Conservation (phyloP, 129 eudicot genomes). For the Flaveria brownii region DNA sequence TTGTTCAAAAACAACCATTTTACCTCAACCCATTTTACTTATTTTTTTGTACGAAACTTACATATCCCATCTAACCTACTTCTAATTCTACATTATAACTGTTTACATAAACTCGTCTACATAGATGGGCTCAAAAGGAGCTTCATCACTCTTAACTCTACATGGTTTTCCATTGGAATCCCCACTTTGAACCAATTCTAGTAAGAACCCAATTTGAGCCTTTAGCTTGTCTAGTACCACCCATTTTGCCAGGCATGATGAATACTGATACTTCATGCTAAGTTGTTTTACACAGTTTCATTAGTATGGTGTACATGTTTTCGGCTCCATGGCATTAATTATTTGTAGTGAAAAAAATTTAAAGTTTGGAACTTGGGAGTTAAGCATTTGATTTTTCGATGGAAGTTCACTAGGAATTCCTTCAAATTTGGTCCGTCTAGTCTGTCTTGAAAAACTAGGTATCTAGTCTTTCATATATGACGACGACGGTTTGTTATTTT, state of each 20-base stretch:
- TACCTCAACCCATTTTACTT: no score
- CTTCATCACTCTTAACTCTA: no score
- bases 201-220: background rate
- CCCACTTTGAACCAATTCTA: background rate
- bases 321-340: background rate
- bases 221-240: background rate
- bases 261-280: background rate
- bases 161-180: no score
- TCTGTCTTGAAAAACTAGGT: background rate
- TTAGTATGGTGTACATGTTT: background rate
- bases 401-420: background rate
- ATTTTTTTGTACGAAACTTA: no score
- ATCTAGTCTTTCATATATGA: background rate
- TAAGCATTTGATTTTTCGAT: background rate
- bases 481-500: background rate
- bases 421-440: background rate
- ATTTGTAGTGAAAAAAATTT: background rate
- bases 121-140: no score
- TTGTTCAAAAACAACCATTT: background rate
- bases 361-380: background rate
- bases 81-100: no score
- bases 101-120: no score
- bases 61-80: no score
- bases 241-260: background rate
- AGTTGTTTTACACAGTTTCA: background rate